Evolutionary conservation across 2,329 filamentous ascomycete genomes (phyloP), one percentile per base, ranked within the genome.

Genomic region (Aspergillus aculeatinus): DNA sequence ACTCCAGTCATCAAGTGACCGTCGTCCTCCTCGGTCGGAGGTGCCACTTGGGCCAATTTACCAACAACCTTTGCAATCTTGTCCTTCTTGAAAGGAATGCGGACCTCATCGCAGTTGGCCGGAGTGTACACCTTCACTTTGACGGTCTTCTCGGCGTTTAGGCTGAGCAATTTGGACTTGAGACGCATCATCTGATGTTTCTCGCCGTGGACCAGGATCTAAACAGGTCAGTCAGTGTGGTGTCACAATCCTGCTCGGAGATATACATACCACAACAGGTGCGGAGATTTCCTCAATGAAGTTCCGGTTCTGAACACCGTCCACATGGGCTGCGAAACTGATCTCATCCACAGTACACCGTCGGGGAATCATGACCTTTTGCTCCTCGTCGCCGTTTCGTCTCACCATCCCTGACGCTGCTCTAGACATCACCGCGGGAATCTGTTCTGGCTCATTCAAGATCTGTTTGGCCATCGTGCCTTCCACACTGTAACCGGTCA

Each of bases 401-500:
- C 87, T 85, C 2, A 84, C 69, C 53, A 78, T 70, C 5, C 76
- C 72, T 16, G 69, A 85, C 31, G 84, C 83, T 35, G 77, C 77
- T 68, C 85, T 87, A 59, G 89, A 92, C 88, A 96, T 98, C 69
- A 98, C 90, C 0, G 94, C 94, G 61, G 92, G 92, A 60, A 99
- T 98, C 70, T 92, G 89, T 62, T 97, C 93, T 0, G 95, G 95
- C 73, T 98, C 95, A 66, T 94, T 91, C 79, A 98, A 89, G 63
- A 99, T 91, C 69, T 95, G 88, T 76, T 96, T 94, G 3, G 92
- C 95, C 94, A 99, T 98, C 0, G 95, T 99, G 5, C 95, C 95
- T 77, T 99, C 95, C 7, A 99, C 94, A 62, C 92, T 97, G 79
- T 99, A 99, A 73, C 95, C 95, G 0, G 95, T 99, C 76, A 99